Conservation (phyloP, 192 early-diverging fungal genomes). For the Backusella tuberculispora region DNA sequence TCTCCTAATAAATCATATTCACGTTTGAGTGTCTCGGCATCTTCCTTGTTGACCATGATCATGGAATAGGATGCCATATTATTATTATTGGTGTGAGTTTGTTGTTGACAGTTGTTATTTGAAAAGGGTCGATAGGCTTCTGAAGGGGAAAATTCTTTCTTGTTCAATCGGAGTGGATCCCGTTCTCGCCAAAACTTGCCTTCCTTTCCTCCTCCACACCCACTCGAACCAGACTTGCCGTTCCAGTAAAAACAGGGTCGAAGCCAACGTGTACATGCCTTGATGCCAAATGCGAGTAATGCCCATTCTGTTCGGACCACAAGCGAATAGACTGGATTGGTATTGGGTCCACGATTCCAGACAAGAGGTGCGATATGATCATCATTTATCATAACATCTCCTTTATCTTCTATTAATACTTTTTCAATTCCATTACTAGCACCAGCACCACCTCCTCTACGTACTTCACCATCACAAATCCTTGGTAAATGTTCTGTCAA, state of each 20-base stretch:
- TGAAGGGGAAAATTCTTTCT: conserved; percentile 59
- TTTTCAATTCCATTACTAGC: neutral
- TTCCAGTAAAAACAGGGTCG: conserved; percentile 63
- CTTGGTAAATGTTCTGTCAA: conserved; percentile 47
- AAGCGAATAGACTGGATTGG: conserved; percentile 61
- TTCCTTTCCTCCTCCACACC: conserved; percentile 43
- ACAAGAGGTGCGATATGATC: conserved; percentile 42
- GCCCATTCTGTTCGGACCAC: conserved; percentile 60
- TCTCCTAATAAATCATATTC: conserved; percentile 22
- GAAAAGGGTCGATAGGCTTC: conserved; percentile 55
- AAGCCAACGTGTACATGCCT: conserved; percentile 46
- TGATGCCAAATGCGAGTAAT: conserved; percentile 44
- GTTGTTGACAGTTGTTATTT: neutral
- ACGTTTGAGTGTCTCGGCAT: conserved; percentile 46
- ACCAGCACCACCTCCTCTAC: neutral
- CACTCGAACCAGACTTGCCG: conserved; percentile 52
- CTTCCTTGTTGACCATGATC: conserved; percentile 58
- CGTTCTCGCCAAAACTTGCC: conserved; percentile 47
- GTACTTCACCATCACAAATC: conserved; percentile 42
- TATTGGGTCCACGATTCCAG: conserved; percentile 65
- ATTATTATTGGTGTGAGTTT: too few relatives aligned
- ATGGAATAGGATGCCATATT: conserved; percentile 50
- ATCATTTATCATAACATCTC: too few relatives aligned
- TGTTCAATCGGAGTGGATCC: conserved; percentile 50
- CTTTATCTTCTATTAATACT: neutral